Base-by-base conservation (phyloP, 2,329 filamentous ascomycete genomes). In the Nemania diffusa region DNA sequence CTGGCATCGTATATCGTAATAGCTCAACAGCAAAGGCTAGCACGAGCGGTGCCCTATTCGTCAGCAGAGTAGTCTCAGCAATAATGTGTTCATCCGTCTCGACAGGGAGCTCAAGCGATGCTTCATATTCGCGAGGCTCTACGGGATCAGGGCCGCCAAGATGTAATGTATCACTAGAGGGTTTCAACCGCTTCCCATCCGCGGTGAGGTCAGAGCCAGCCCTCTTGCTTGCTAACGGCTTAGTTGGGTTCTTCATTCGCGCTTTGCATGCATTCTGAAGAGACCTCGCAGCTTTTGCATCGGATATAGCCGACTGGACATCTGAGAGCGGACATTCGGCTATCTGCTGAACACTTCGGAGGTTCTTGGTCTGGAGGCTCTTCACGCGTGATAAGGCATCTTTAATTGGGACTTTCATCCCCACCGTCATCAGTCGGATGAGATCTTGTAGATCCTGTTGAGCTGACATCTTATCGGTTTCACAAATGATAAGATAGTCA, bases 41-140 rank as follows among this genome's bases (percentile, higher is more conserved):
- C 1, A 97, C 89, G 1, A 97, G 81, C 0, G 94, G 93, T 1
- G 94, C 93, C 44, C 94, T 85, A 74, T 97, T 97, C 0, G 92
- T 96, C 68, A 90, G 81, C 1, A 97, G 72, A 0, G 83, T 81
- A 0, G 87, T 87, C 1, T 80, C 78, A 15, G 83, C 81, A 4
- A 97, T 87, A 7, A 84, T 79, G 1, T 87, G 84, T 72, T 92
- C 89, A 53, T 89, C 84, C 29, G 81, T 80, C 7, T 81, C 81
- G 1, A 88, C 78, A 0, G 91, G 89, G 1, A 94, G 79, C 7
- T 80, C 81, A 5, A 93, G 81, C 0, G 89, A 88, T 6, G 81
- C 81, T 76, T 94, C 91, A 0, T 91, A 80, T 57, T 90, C 86
- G 15, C 85, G 84, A 0, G 89, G 85, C 1, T 82, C 79, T 76